Percentiles rank a stretch among this genome's conserved stretches.
Conservation (phyloP, 192 early-diverging fungal species). For the Coemansia brasiliensis region DNA sequence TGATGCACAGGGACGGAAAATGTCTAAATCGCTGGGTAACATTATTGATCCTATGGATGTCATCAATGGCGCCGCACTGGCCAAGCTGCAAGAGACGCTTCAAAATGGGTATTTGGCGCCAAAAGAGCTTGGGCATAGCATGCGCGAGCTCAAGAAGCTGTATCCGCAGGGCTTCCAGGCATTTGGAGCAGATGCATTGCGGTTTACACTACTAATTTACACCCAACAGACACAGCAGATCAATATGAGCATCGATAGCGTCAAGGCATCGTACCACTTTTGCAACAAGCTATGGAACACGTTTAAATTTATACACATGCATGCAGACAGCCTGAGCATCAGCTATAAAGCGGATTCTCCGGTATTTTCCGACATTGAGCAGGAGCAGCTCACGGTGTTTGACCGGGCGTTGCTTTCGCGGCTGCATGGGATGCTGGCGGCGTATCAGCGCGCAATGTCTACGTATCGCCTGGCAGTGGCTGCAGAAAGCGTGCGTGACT, state of each 20-base stretch:
- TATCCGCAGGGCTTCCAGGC: slow-evolving; percentile 88
- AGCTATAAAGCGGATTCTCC: not conserved
- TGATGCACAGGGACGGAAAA: slow-evolving; percentile 66
- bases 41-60: slow-evolving; percentile 70
- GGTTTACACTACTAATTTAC: slow-evolving; percentile 68
- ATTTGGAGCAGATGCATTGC: slow-evolving; percentile 87
- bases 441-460: slow-evolving; percentile 68
- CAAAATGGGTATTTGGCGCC: slow-evolving; percentile 71
- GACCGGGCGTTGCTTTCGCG: slow-evolving; percentile 85
- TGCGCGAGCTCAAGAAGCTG: slow-evolving; percentile 66
- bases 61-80: slow-evolving; percentile 63
- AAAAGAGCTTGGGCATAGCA: slow-evolving; percentile 71
- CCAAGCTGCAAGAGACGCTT: slow-evolving; percentile 66
- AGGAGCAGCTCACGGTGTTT: slow-evolving; percentile 60
- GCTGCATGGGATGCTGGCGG: slow-evolving; percentile 67
- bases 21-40: slow-evolving; percentile 86
- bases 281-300: slow-evolving; percentile 98
- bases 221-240: slow-evolving; percentile 87
- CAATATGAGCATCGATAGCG: slow-evolving; percentile 85
- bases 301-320: slow-evolving; percentile 57
- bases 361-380: slow-evolving; percentile 38
- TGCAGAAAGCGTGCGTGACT: slow-evolving; percentile 78
- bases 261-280: slow-evolving; percentile 84
- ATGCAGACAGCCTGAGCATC: slow-evolving; percentile 21
- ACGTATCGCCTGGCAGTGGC: slow-evolving; percentile 72